Base-by-base conservation (phyloP, 202 grass and related monocot genomes). In the Zizania palustris region DNA sequence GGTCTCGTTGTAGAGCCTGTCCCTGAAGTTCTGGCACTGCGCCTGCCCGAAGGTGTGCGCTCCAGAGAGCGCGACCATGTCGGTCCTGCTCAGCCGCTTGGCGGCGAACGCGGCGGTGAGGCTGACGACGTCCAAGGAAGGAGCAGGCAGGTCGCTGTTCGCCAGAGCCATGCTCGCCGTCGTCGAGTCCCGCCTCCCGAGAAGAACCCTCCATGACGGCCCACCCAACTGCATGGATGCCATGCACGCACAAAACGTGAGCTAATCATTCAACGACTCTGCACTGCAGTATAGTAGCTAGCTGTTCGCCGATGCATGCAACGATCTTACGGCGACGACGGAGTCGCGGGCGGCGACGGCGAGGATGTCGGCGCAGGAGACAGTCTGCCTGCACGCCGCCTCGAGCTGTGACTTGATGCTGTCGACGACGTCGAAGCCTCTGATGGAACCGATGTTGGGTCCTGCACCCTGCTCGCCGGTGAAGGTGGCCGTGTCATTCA, bases 1-100 rank as follows among this genome's bases (percentile, higher is more conserved):
- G 38, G 82, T 65, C 36, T 92, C 91, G 42, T 87, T 93, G 84
- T 93, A 97, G 86, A 97, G 78, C 57, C 85, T 85, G 36, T 45
- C 34, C 39, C 91, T 63, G 74, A 97, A 97, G 40, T 48, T 58
- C 0, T 1, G 8, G 79, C 94, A 97, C 72, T 86, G 90, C 9
- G 91, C 79, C 66, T 77, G 53, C 9, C 94, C 94, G 67, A 97
- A 80, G 7, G 94, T 97, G 86, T 93, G 91, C 2, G 77, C 88
- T 5, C 94, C 92, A 2, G 87, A 89, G 76, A 93, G 93, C 0
- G 78, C 72, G 13, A 83, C 88, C 85, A 97, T 76, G 41, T 97
- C 90, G 0, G 75, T 78, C 0, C 51, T 15, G 55, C 28, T 72
- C 18, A 97, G 67, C 2, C 72, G 71, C 50, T 93, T 93, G 4